A percentile compares a stretch with the other conserved stretches of the same genome.
phyloP scores from a whole-genome alignment of 768 basidiomycete genomes.

The Suillus spraguei region DNA sequence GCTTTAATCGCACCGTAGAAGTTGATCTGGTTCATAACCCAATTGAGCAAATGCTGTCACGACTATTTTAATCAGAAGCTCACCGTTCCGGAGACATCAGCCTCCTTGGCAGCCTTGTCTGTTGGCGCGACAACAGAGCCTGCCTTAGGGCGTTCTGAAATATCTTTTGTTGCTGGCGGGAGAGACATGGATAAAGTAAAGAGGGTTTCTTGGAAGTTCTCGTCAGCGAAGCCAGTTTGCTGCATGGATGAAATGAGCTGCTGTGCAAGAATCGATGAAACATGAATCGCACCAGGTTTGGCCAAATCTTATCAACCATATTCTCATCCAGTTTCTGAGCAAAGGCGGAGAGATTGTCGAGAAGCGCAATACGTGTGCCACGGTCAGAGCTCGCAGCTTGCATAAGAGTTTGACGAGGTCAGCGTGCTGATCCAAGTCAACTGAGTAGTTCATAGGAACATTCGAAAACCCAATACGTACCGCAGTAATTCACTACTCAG shows the following conservation, averaged over 20 bases:
- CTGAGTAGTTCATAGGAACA: no score
- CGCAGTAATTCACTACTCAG: conserved; percentile 79
- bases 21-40: conserved; percentile 49
- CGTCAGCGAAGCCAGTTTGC: conserved; percentile 97
- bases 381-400: conserved; percentile 89
- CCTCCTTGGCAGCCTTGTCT: conserved; percentile 59
- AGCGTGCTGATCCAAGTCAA: no score
- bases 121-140: conserved; percentile 70
- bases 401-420: conserved; percentile 82
- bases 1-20: conserved; percentile 83
- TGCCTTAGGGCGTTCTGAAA: conserved; percentile 54
- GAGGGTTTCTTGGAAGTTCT: background rate
- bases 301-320: conserved; percentile 90
- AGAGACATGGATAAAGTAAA: conserved; percentile 61
- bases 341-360: conserved; percentile 84
- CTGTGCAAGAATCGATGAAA: background rate
- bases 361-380: conserved; percentile 90
- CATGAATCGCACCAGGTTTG: conserved; percentile 66
- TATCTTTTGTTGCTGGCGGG: conserved; percentile 63
- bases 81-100: conserved; percentile 81
- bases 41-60: background rate
- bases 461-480: no score
- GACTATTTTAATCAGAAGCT: background rate
- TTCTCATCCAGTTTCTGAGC: conserved; percentile 86
- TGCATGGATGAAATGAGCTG: conserved; percentile 31